Base-by-base conservation (phyloP, 176 grass and related monocot genomes). In the Zoysia japonica region DNA sequence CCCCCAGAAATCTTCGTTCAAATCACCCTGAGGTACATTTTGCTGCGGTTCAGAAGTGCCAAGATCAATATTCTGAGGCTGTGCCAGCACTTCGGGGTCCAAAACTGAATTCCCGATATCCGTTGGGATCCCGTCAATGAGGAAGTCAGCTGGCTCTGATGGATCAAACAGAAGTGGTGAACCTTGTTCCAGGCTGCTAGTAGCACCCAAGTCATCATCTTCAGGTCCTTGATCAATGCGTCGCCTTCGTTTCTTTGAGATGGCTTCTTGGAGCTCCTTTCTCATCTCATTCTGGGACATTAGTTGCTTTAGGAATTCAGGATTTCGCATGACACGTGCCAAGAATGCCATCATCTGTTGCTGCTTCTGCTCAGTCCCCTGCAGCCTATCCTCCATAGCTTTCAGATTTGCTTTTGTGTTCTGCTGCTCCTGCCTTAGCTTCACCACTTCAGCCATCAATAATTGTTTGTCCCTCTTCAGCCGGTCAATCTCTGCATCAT, bases 401-500 rank as follows among this genome's bases (percentile, higher is more conserved):
- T 86, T 92, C 10, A 98, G 85, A 82, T 76, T 69, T 3, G 62
- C 90, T 65, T 73, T 89, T 13, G 88, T 98, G 39, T 88, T 90
- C 81, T 98, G 95, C 72, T 98, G 95, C 76, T 90, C 92, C 77
- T 98, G 95, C 70, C 95, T 88, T 74, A 94, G 83, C 76, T 98
- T 98, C 45, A 98, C 90, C 61, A 98, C 78, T 84, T 98, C 95
- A 38, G 83, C 20, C 85, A 94, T 84, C 75, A 98, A 63, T 52
- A 94, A 55, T 44, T 98, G 90, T 8, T 85, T 92, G 67, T 98
- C 95, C 44, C 95, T 87, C 70, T 93, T 92, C 68, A 98, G 60
- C 36, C 78, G 67, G 71, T 94, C 84, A 15, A 94, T 83, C 85
- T 94, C 90, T 48, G 77, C 79, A 63, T 98, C 95, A 66, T 82